Percentiles rank a stretch among this genome's conserved stretches.
Evolutionary conservation across 1,139 yeast genomes (phyloP).

Genomic region (Arxiozyma slooffiae): DNA sequence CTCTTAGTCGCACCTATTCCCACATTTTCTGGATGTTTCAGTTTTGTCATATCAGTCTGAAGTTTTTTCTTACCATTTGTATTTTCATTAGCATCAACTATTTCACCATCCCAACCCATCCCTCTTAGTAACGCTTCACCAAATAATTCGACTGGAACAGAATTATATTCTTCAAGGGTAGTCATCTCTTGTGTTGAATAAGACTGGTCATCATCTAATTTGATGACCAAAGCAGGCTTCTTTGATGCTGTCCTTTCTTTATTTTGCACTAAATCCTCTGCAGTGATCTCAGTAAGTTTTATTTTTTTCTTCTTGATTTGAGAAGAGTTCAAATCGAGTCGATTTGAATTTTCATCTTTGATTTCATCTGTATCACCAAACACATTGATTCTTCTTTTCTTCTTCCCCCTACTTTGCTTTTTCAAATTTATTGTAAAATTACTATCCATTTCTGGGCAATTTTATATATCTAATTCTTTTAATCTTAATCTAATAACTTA

Average conservation of each 20-base stretch:
- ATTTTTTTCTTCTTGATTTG: background rate
- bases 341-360: background rate
- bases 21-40: constrained; percentile 32
- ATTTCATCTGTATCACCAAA: constrained; percentile 6
- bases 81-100: constrained; percentile 12
- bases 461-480: too few relatives aligned
- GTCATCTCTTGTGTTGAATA: constrained; percentile 15
- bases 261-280: background rate
- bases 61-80: background rate
- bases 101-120: constrained; percentile 48
- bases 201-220: constrained; percentile 28
- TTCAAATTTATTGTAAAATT: constrained; percentile 7
- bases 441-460: constrained; percentile 2
- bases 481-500: background rate
- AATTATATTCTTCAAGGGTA: constrained; percentile 41
- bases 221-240: constrained; percentile 2
- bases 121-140: constrained; percentile 72
- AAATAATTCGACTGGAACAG: constrained; percentile 75
- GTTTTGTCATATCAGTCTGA: constrained; percentile 13
- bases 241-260: background rate
- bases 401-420: constrained; percentile 5
- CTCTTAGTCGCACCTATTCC: constrained; percentile 40
- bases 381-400: constrained; percentile 6
- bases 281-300: background rate
- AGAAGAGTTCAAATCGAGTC: background rate